A percentile compares a stretch with the other conserved stretches of the same genome.
Conservation (phyloP, 345 rosid genomes). For the Citrus hindsii region DNA sequence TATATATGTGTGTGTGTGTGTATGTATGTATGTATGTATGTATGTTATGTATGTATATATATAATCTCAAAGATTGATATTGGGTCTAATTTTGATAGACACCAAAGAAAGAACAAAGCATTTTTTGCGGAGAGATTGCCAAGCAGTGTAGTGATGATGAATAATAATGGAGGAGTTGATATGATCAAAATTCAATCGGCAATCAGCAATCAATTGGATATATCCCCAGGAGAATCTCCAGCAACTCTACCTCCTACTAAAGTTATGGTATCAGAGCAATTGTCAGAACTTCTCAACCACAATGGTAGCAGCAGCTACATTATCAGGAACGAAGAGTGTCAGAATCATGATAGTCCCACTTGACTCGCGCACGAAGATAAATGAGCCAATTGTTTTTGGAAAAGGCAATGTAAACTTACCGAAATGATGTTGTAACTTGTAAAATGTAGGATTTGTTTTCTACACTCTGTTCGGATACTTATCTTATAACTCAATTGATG, state of each 20-base stretch:
- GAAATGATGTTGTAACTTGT: not conserved
- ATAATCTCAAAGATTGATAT: not conserved
- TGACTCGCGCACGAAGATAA: not conserved
- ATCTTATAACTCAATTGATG: too few species aligned
- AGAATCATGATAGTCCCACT: not conserved
- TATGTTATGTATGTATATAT: too few species aligned
- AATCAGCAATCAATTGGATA: not conserved
- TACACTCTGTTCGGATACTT: not conserved
- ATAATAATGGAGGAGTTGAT: conserved; percentile 29
- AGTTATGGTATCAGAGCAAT: conserved; percentile 23
- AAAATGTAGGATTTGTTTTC: not conserved
- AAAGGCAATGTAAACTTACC: not conserved
- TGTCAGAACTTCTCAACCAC: conserved; percentile 5
- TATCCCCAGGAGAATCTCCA: conserved; percentile 11
- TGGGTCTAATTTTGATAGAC: conserved; percentile 12
- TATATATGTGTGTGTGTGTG: too few species aligned
- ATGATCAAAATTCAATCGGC: conserved; percentile 17
- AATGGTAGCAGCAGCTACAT: not conserved
- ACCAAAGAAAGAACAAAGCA: conserved; percentile 24
- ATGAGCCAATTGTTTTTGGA: not conserved
- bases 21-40: rapidly evolving
- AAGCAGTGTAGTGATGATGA: conserved; percentile 33
- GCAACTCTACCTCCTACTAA: conserved; percentile 15
- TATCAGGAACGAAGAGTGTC: not conserved
- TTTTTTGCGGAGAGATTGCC: conserved; percentile 34